Evolutionary conservation across 1,284 basidiomycete genomes (phyloP).

Genomic region (Xanthoconium separans): DNA sequence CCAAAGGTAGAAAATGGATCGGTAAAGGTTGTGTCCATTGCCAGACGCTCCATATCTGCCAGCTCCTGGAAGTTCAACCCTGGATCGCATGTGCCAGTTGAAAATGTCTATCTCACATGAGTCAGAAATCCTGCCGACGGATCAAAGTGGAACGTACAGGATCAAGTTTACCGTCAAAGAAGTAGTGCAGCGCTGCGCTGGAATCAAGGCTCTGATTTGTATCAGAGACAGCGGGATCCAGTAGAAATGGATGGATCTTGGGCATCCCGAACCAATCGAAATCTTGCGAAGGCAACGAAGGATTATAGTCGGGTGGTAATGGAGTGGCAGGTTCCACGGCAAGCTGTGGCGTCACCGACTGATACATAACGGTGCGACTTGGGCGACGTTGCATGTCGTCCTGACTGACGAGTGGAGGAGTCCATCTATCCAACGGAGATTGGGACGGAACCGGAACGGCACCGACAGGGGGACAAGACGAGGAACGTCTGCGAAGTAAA

Average conservation of each 20-base stretch:
- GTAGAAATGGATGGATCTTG: slow-evolving; percentile 1
- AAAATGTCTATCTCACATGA: slow-evolving; percentile 5
- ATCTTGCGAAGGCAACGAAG: neutral
- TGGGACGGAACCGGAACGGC: slow-evolving; percentile 28
- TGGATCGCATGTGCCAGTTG: neutral
- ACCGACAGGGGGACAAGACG: slow-evolving; percentile 41
- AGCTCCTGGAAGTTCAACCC: slow-evolving; percentile 15
- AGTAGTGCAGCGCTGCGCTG: neutral
- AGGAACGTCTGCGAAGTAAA: slow-evolving; percentile 34
- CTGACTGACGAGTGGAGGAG: slow-evolving; percentile 25
- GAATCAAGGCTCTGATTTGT: slow-evolving; percentile 5
- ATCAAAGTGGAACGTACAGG: slow-evolving; percentile 14
- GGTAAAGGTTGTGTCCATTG: slow-evolving; percentile 16
- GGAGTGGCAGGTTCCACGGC: slow-evolving; percentile 1
- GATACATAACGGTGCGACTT: slow-evolving; percentile 37
- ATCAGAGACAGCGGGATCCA: slow-evolving; percentile 3
- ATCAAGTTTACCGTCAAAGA: slow-evolving; percentile 18
- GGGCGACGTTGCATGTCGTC: slow-evolving; percentile 42
- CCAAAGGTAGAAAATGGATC: slow-evolving; percentile 19
- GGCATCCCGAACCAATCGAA: slow-evolving; percentile 13
- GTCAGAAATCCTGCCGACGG: neutral
- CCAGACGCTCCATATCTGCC: slow-evolving; percentile 17
- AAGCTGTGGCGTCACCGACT: slow-evolving; percentile 8
- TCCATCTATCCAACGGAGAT: slow-evolving; percentile 15
- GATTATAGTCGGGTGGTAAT: neutral